Conservation (phyloP, 805 yeast genomes). For the Spathaspora girioi region DNA sequence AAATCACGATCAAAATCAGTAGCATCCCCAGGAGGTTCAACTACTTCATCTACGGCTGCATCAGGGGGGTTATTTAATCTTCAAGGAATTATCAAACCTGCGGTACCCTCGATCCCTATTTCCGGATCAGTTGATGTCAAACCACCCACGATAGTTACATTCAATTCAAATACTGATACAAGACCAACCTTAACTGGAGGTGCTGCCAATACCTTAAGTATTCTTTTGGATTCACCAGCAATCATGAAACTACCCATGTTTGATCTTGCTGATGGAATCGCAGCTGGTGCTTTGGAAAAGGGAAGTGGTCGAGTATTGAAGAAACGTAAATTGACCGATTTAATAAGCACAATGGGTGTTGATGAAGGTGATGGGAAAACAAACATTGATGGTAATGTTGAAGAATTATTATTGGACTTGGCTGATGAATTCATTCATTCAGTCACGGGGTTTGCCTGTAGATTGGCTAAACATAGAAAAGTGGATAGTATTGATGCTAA, state of each 20-base stretch:
- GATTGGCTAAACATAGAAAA: slow-evolving; percentile 91
- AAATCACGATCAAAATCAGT: slow-evolving; percentile 1
- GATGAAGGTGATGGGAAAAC: slow-evolving; percentile 92
- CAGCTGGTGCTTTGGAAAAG: slow-evolving; percentile 41
- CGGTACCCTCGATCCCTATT: slow-evolving; percentile 67
- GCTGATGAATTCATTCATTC: slow-evolving; percentile 94
- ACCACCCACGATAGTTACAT: slow-evolving; percentile 60
- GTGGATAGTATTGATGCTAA: slow-evolving; percentile 81
- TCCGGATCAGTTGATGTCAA: slow-evolving; percentile 65
- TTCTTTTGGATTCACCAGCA: slow-evolving; percentile 66
- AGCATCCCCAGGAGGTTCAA: slow-evolving; percentile 6
- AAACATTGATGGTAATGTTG: slow-evolving; percentile 91
- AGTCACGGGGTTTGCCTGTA: slow-evolving; percentile 90
- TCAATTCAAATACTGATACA: slow-evolving; percentile 48
- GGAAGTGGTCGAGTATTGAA: slow-evolving; percentile 73
- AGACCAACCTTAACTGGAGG: slow-evolving; percentile 88
- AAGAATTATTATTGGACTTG: slow-evolving; percentile 81
- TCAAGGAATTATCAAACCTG: slow-evolving; percentile 44
- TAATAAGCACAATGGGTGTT: slow-evolving; percentile 76
- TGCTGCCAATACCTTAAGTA: slow-evolving; percentile 68
- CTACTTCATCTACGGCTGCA: slow-evolving; percentile 7
- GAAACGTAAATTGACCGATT: slow-evolving; percentile 83
- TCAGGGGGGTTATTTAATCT: slow-evolving; percentile 20
- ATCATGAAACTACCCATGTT: slow-evolving; percentile 72
- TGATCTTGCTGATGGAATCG: slow-evolving; percentile 47